These are phyloP conservation scores for Serendipita sp. DNA, from an alignment of 768 basidiomycete genomes.

Conservation along the genomic window DNA sequence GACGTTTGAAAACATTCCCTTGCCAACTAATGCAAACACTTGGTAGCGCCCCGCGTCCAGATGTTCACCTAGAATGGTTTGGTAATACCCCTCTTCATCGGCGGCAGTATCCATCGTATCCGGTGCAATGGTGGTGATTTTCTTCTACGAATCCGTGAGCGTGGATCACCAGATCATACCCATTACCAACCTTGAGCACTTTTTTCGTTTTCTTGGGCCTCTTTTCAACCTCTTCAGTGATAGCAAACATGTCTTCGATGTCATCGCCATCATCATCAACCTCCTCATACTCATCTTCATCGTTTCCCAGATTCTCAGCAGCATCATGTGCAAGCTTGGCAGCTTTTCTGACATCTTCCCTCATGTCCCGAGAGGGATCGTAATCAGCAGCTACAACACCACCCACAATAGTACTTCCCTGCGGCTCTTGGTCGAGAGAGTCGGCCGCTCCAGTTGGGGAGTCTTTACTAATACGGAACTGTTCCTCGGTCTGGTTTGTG, in stretches of 20 bases:
- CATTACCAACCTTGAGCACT: neutral
- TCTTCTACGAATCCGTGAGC: slow-evolving; percentile 19
- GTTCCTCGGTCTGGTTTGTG: slow-evolving; percentile 11
- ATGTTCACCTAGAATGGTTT: slow-evolving; percentile 83
- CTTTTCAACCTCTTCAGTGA: slow-evolving; percentile 27
- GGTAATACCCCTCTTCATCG: slow-evolving; percentile 91
- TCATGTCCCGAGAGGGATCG: slow-evolving; percentile 65
- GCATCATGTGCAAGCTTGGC: slow-evolving; percentile 21
- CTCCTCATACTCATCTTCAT: slow-evolving; percentile 35
- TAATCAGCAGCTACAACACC: slow-evolving; percentile 89
- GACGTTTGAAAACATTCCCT: slow-evolving; percentile 98
- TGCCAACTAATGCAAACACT: slow-evolving; percentile 87
- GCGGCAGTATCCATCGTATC: slow-evolving; percentile 80
- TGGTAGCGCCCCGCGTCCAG: slow-evolving; percentile 86
- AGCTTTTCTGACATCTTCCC: slow-evolving; percentile 59
- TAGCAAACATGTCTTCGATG: slow-evolving; percentile 91
- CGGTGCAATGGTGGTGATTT: slow-evolving; percentile 37
- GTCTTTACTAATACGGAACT: slow-evolving; percentile 11
- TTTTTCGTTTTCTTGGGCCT: slow-evolving; percentile 43
- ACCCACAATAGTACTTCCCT: slow-evolving; percentile 31
- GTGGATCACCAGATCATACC: neutral
- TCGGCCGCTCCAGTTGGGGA: slow-evolving; percentile 38
- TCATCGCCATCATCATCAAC: slow-evolving; percentile 62
- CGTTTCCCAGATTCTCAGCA: slow-evolving; percentile 20
- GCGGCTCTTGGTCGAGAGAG: slow-evolving; percentile 27